Evolutionary conservation across 116 monocot species (phyloP).

Genomic region (Trichopus zeylanicus): DNA sequence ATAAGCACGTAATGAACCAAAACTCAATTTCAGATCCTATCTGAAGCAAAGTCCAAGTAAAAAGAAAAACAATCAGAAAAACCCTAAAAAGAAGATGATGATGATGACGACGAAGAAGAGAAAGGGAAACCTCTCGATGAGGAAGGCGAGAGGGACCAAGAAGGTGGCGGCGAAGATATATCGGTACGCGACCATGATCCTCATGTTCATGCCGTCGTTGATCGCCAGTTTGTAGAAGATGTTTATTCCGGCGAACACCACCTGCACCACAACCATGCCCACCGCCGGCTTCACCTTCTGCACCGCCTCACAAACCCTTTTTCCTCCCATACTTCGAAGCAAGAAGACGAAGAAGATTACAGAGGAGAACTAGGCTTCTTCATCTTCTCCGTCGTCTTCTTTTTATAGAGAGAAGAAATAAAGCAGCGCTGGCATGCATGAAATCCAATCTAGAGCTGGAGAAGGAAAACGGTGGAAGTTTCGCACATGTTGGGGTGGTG

Average conservation of each 20-base stretch:
- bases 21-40: too few relatives aligned
- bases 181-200: slow-evolving; percentile 33
- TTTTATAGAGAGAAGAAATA: too few relatives aligned
- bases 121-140: slow-evolving; percentile 24
- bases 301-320: slow-evolving; percentile 1
- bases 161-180: slow-evolving; percentile 34
- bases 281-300: slow-evolving; percentile 20
- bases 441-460: too few relatives aligned
- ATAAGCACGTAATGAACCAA: too few relatives aligned
- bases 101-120: background rate
- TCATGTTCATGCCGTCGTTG: slow-evolving; percentile 43
- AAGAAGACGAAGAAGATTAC: too few relatives aligned
- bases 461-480: too few relatives aligned
- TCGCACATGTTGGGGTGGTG: too few relatives aligned
- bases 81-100: too few relatives aligned
- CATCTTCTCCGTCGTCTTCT: too few relatives aligned
- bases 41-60: background rate
- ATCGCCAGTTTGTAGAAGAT: slow-evolving; percentile 43
- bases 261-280: slow-evolving; percentile 33
- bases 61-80: background rate
- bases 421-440: too few relatives aligned
- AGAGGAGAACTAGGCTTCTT: too few relatives aligned
- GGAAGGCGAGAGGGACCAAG: slow-evolving; percentile 32
- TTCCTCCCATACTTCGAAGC: too few relatives aligned
- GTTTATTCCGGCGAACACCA: slow-evolving; percentile 30